Evolutionary conservation across 2,329 filamentous ascomycete species (phyloP), one percentile per base, ranked within the genome.

Genomic region (Leptographium wingfieldii): DNA sequence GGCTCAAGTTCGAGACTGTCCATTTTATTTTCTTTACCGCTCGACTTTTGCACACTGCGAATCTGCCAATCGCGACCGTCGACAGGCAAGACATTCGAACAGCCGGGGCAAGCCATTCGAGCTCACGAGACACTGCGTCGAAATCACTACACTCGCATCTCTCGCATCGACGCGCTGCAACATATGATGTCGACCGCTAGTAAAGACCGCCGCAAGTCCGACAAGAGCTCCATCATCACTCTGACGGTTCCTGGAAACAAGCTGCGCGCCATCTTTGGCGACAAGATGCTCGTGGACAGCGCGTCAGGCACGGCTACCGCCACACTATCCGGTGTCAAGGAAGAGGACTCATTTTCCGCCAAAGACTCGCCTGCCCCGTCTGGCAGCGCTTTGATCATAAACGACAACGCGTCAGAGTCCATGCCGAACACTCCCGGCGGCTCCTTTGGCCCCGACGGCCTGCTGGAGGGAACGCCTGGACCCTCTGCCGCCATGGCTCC

Each of bases 351-450:
- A 33, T 68, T 68, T 63, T 46, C 14, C 43, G 66, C 65, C 58
- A 73, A 77, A 64, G 58, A 58, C 22, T 81, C 80, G 43, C 75
- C 79, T 2, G 73, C 73, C 27, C 68, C 73, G 56, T 73, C 76
- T 54, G 73, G 53, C 69, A 72, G 60, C 71, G 38, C 29, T 4
- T 80, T 83, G 62, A 79, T 77, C 69, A 79, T 82, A 43, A 81
- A 77, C 60, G 82, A 84, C 63, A 80, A 78, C 69, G 79, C 77
- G 60, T 78, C 80, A 63, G 80, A 84, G 66, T 85, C 83, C 29
- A 81, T 77, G 64, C 77, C 80, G 25, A 79, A 80, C 51, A 86
- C 83, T 19, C 83, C 83, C 16, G 56, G 56, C n/a, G 58, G 52
- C 58, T 35, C 56, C 29, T 38, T 29, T 5, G 27, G 33, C 27